Conservation (phyloP, 2,329 filamentous ascomycete species). For the Nakataea oryzae region DNA sequence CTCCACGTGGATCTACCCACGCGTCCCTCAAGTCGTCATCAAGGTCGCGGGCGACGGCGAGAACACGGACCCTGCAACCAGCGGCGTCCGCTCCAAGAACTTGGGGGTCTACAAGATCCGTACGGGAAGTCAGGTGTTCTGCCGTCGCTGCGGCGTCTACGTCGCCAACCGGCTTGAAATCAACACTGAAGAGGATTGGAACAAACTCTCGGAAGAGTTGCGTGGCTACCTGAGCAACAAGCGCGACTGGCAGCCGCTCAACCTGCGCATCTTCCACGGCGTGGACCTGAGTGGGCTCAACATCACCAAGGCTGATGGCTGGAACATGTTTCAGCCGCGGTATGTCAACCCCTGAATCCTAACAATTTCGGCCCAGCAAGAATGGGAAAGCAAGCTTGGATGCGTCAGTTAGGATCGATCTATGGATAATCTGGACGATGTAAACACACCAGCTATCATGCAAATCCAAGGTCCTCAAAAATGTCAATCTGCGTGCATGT, state of each 20-base stretch:
- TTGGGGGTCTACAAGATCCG: conserved; percentile 16
- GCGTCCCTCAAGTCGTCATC: conserved; percentile 25
- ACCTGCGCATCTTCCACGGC: conserved; percentile 26
- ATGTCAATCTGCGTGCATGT: no score
- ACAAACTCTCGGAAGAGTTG: conserved; percentile 17
- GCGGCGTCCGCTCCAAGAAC: conserved; percentile 13
- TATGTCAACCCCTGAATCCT: conserved; percentile 29
- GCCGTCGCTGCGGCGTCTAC: conserved; percentile 35
- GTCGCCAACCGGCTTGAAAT: conserved; percentile 21
- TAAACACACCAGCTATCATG: no score
- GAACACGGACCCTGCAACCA: conserved; percentile 9
- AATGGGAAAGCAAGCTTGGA: no score
- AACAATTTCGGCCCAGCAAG: neutral
- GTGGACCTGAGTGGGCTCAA: conserved; percentile 22
- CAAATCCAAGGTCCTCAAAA: no score
- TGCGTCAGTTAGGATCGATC: no score
- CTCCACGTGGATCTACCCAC: conserved; percentile 33
- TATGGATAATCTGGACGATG: no score
- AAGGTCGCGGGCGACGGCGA: conserved; percentile 19
- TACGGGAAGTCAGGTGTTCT: conserved; percentile 31
- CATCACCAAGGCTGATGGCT: conserved; percentile 15
- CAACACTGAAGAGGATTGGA: conserved; percentile 24
- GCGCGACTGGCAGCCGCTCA: conserved; percentile 19
- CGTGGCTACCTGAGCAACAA: conserved; percentile 11
- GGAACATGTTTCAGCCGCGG: conserved; percentile 14